These are phyloP conservation scores for Pseudoturritis turrita DNA, from an alignment of 345 rosid genomes.

Conservation along the genomic window DNA sequence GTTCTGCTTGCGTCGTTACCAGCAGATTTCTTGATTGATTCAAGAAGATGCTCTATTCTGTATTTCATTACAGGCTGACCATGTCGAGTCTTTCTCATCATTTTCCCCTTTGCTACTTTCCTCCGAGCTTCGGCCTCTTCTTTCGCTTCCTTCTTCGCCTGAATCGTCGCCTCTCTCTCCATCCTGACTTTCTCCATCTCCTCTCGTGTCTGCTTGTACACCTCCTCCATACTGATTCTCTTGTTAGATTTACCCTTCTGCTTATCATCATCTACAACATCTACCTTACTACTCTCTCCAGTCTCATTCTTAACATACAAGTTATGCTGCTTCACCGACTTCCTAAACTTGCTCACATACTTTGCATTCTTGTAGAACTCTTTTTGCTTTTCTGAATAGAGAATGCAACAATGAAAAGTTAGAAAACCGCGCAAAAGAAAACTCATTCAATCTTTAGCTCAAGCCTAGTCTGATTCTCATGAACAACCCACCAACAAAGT, in stretches of 20 bases:
- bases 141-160: conserved; percentile 62
- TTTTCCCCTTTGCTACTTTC: conserved; percentile 56
- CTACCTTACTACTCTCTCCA: conserved; percentile 26
- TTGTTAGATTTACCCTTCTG: conserved; percentile 20
- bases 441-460: background rate
- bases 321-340: conserved; percentile 41
- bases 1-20: background rate
- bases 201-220: conserved; percentile 63
- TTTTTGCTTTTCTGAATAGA: conserved; percentile 50
- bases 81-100: conserved; percentile 65
- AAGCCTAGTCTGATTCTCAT: background rate
- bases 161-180: conserved; percentile 55
- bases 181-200: conserved; percentile 62
- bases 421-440: background rate
- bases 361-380: conserved; percentile 87
- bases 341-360: conserved; percentile 62
- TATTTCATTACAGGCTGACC: conserved; percentile 97
- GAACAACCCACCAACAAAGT: background rate
- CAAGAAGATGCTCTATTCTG: conserved; percentile 78
- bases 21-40: conserved; percentile 53
- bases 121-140: conserved; percentile 67
- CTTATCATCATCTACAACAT: conserved; percentile 22
- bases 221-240: conserved; percentile 39
- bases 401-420: background rate
- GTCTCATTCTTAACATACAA: conserved; percentile 31